A percentile compares a stretch with the other conserved stretches of the same genome.
Conservation (phyloP, 139 green algal genomes). For the Chlorella sp. region DNA sequence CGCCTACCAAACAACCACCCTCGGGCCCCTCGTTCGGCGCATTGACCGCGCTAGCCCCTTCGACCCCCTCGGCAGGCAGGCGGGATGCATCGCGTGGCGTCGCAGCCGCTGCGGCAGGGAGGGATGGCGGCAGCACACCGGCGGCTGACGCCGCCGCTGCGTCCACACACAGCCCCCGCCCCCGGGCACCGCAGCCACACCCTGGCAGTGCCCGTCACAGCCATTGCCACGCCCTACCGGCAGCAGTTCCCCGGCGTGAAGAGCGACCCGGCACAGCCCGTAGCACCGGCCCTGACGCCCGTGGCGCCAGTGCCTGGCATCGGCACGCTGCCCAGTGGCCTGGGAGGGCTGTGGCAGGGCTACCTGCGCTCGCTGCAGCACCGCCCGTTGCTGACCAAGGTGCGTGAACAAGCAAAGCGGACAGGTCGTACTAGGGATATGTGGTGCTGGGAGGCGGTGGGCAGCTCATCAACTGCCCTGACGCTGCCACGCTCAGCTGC, state of each 20-base stretch:
- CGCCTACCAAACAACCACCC: too few species aligned
- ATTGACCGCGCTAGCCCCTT: too few species aligned
- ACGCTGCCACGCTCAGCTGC: too few species aligned
- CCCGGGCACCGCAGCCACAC: background rate
- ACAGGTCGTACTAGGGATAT: too few species aligned
- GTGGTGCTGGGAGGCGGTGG: background rate
- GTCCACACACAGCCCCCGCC: background rate
- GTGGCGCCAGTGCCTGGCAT: background rate
- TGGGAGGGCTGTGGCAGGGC: background rate
- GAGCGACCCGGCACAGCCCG: background rate
- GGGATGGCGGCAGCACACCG: background rate
- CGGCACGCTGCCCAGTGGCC: background rate
- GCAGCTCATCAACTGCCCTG: too few species aligned
- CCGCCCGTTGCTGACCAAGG: slow-evolving; percentile 33
- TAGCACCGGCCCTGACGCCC: background rate
- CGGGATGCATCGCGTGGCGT: background rate
- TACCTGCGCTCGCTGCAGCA: slow-evolving; percentile 20
- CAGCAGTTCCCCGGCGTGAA: background rate
- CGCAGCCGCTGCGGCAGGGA: background rate
- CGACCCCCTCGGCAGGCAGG: background rate
- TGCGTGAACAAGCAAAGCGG: background rate
- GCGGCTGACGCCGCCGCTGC: background rate
- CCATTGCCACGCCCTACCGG: background rate
- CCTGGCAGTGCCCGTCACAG: background rate
- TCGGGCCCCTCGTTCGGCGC: too few species aligned